Evolutionary conservation across 495 filamentous ascomycete genomes (phyloP), one percentile per base, ranked within the genome.

Genomic region (Lasiosphaeria miniovina): DNA sequence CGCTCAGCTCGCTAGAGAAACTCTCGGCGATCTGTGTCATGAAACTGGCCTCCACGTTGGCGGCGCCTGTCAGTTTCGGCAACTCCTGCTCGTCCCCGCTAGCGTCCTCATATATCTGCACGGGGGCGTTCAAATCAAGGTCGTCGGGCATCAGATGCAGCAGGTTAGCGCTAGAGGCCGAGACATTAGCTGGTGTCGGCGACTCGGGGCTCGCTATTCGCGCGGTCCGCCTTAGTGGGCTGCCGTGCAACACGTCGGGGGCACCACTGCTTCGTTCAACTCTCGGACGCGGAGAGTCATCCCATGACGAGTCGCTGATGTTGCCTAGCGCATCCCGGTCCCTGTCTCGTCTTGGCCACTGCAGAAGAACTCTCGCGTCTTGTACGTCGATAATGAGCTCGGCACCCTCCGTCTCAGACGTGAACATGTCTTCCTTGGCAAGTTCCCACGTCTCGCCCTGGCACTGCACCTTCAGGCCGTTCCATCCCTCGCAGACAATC

Each of bases 351-450:
- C 76, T 82, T 34, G 94, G 94, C 94, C 94, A 98, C 70, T 84
- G 83, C 53, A 98, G 74, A 71, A 96, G 75, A 6, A 97, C 92
- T 49, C 94, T 86, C 52, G 93, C 87, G 65, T 97, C 92, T 57
- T 95, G 90, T 36, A 97, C 91, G 76, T 98, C 92, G 57, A 98
- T 77, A 88, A 98, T 95, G 68, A 98, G 93, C 68, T 96, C 91
- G 38, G 86, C 88, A 67, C 87, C 81, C 69, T 93, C 91, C 46
- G 90, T 93, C 74, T 96, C 90, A 56, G 93, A 96, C 33, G 86
- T 88, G 74, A 96, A 98, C 34, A 85, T 87, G 72, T 96, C 92
- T 6, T 88, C 91, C 76, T 96, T 97, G 49, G 77, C 79, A 73
- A 98, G 71, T 61, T 95, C 90, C 80, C 88, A 94, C 35, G 88